These are phyloP conservation scores for Apiospora hydei DNA, from an alignment of 2,329 filamentous ascomycete species.

Conservation along the genomic window DNA sequence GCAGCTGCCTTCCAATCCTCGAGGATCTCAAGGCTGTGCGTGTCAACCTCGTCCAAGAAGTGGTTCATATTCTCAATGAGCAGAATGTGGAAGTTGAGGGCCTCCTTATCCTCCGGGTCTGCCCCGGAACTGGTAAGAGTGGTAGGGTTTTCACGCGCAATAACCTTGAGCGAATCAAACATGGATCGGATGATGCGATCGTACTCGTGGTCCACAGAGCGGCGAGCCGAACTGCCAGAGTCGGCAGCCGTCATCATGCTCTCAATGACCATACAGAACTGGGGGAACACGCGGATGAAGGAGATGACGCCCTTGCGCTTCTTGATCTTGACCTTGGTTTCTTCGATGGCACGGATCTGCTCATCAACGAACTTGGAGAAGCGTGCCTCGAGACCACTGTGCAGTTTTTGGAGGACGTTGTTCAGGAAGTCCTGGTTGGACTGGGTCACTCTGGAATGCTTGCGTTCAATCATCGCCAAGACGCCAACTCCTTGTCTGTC, in stretches of 20 bases:
- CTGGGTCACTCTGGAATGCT: constrained; percentile 80
- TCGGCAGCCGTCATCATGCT: constrained; percentile 75
- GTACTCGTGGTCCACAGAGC: constrained; percentile 86
- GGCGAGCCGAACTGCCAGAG: constrained; percentile 68
- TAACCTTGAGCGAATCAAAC: constrained; percentile 97
- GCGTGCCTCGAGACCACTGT: constrained; percentile 74
- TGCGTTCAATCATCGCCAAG: constrained; percentile 80
- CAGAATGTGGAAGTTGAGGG: constrained; percentile 95
- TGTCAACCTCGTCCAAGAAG: constrained; percentile 90
- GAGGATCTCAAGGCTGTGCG: constrained; percentile 75
- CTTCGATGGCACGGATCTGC: constrained; percentile 93
- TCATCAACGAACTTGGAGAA: constrained; percentile 93
- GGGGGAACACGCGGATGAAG: constrained; percentile 92
- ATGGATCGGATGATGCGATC: constrained; percentile 89
- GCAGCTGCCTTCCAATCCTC: constrained; percentile 85
- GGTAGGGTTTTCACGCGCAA: constrained; percentile 75
- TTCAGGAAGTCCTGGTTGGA: constrained; percentile 93
- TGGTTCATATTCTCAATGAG: constrained; percentile 99
- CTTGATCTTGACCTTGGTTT: constrained; percentile 98
- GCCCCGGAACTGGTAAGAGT: constrained; percentile 53
- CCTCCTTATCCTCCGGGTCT: constrained; percentile 89
- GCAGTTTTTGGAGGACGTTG: constrained; percentile 79
- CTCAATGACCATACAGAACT: constrained; percentile 83
- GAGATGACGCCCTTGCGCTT: constrained; percentile 96
- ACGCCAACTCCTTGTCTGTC: constrained; percentile 87